Base-by-base conservation (phyloP, 2,329 filamentous ascomycete genomes). In the Fonsecaea multimorphosa region DNA sequence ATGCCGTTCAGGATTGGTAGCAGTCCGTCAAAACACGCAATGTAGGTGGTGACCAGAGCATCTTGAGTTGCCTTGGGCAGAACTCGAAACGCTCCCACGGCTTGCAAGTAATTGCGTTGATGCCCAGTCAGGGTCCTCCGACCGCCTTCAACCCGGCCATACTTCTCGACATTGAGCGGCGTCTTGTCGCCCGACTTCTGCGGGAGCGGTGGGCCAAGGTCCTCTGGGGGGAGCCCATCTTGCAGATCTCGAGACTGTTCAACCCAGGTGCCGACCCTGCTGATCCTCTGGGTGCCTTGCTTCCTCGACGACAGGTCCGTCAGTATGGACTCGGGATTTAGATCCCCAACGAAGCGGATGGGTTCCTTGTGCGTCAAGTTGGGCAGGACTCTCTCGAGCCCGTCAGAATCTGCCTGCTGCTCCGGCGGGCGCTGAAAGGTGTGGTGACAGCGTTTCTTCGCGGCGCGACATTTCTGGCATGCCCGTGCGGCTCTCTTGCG, bases 321-420 rank as follows among this genome's bases (percentile, higher is more conserved):
- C 19, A 80, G 76, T 6, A 78, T 71, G 34, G 78, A 76, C 70
- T 80, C 78, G 6, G 78, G 78, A 59, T 79, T 79, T 1, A 78
- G 71, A 59, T 80, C 77, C 32, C 78, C 77, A 24, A 80, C 77
- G 56, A 79, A 79, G 19, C 77, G 74, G 14, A 71, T 67, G 14
- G 68, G 70, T 58, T 72, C 70, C 59, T 71, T 72, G 59, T 71
- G 71, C 36, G 62, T 70, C 46, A 72, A 64, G 34, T 72, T 70
- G 51, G 70, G 69, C 7, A 70, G 63, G 7, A 71, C 67, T 40
- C 67, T 61, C 24, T 72, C 69, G 12, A 68, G 63, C 16, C 64
- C 71, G 36, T 71, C 71, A 14, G 67, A 68, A 19, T 72, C 68
- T 24, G 68, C 71, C 46, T 69, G 66, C 55, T 70, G 69, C 52